Evolutionary conservation across 768 basidiomycete genomes (phyloP).

Genomic region (Pholiota conissans): DNA sequence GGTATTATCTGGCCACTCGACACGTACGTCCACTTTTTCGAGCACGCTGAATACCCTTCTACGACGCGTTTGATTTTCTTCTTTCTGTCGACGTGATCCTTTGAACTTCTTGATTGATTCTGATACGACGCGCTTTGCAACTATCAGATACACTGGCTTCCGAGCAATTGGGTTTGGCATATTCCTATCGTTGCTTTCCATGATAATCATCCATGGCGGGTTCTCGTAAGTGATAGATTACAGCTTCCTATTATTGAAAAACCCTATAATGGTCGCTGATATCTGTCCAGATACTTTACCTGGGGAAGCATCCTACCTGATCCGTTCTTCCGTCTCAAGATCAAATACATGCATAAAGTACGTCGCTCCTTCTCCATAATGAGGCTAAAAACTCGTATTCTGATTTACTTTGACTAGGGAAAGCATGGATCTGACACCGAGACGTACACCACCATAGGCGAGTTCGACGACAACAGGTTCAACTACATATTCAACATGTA

Average conservation of each 20-base stretch:
- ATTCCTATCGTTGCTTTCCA: conserved; percentile 34
- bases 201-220: conserved; percentile 36
- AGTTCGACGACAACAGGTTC: conserved; percentile 40
- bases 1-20: conserved; percentile 47
- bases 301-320: conserved; percentile 38
- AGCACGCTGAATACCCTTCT: not conserved
- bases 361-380: conserved; percentile 4
- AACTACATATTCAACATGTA: conserved; percentile 41
- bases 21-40: conserved; percentile 32
- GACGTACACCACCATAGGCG: conserved; percentile 36
- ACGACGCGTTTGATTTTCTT: not conserved
- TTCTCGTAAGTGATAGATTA: conserved; percentile 36
- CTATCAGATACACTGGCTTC: conserved; percentile 35
- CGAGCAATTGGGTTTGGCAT: conserved; percentile 38
- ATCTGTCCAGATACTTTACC: conserved; percentile 30
- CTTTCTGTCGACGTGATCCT: not conserved
- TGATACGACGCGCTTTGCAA: not conserved
- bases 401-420: conserved; percentile 22
- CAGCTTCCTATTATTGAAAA: not conserved
- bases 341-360: conserved; percentile 40
- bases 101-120: too few relatives aligned
- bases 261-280: not conserved
- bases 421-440: conserved; percentile 45
- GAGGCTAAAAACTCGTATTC: not conserved
- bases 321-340: conserved; percentile 42